phyloP scores from a whole-genome alignment of 129 eudicot genomes.

The Silybum marianum region DNA sequence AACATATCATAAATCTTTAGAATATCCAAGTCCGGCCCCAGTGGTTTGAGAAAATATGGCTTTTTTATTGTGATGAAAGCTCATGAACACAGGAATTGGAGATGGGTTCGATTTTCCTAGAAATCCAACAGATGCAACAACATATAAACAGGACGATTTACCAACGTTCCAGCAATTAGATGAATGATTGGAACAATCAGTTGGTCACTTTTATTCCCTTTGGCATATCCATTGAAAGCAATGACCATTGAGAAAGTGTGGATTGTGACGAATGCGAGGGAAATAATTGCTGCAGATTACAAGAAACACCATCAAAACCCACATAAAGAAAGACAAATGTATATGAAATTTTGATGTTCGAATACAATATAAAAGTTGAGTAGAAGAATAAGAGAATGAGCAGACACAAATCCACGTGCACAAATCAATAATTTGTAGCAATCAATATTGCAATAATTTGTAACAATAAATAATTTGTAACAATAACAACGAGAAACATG shows the following conservation, averaged over 20 bases:
- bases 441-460: background rate
- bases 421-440: background rate
- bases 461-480: background rate
- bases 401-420: too few relatives aligned
- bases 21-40: background rate
- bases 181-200: slow-evolving; percentile 76
- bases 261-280: slow-evolving; percentile 93
- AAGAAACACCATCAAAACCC: slow-evolving; percentile 7
- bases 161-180: slow-evolving; percentile 75
- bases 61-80: background rate
- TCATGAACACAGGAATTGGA: background rate
- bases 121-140: slow-evolving; percentile 3
- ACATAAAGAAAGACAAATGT: background rate
- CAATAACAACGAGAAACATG: background rate
- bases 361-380: background rate
- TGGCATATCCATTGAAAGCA: slow-evolving; percentile 90
- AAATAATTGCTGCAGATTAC: slow-evolving; percentile 68
- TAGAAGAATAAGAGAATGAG: background rate
- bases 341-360: background rate
- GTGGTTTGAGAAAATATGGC: background rate
- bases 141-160: slow-evolving; percentile 27
- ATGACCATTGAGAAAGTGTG: slow-evolving; percentile 99
- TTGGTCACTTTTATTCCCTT: slow-evolving; percentile 71
- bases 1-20: background rate
- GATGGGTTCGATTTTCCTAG: background rate